These are phyloP conservation scores for Protomyces arabidopsidicola DNA, from an alignment of 1,139 yeast genomes.

Conservation along the genomic window DNA sequence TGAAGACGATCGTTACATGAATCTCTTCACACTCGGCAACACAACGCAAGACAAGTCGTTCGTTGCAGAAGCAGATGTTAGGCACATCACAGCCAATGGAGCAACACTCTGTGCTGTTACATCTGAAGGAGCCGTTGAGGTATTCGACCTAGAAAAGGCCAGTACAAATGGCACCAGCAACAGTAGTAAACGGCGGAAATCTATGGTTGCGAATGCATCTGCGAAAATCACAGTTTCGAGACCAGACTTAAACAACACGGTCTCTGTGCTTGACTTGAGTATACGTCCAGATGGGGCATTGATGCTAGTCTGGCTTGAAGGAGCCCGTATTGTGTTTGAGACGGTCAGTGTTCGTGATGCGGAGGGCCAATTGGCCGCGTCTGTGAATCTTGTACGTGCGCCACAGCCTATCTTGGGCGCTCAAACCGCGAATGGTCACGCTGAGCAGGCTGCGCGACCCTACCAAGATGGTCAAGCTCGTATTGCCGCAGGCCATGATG, in stretches of 20 bases:
- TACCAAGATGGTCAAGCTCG: slow-evolving; percentile 69
- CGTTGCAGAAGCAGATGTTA: slow-evolving; percentile 62
- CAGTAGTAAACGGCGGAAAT: slow-evolving; percentile 25
- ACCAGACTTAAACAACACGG: slow-evolving; percentile 44
- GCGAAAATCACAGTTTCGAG: slow-evolving; percentile 47
- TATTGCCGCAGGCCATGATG: slow-evolving; percentile 39
- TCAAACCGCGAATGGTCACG: slow-evolving; percentile 52
- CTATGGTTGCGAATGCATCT: slow-evolving; percentile 48
- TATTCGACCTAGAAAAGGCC: slow-evolving; percentile 54
- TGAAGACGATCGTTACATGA: slow-evolving; percentile 69
- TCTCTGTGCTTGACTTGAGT: slow-evolving; percentile 46
- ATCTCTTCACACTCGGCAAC: slow-evolving; percentile 52
- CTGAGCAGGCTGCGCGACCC: neutral
- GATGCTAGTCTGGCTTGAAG: slow-evolving; percentile 66
- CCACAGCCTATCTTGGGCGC: slow-evolving; percentile 56
- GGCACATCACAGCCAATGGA: slow-evolving; percentile 44
- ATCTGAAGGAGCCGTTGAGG: slow-evolving; percentile 60
- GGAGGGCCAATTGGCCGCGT: slow-evolving; percentile 28
- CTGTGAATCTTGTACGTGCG: slow-evolving; percentile 13
- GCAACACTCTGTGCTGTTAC: slow-evolving; percentile 54
- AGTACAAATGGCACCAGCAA: slow-evolving; percentile 5
- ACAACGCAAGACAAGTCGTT: slow-evolving; percentile 47
- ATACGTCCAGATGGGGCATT: slow-evolving; percentile 45
- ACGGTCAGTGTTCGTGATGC: slow-evolving; percentile 61
- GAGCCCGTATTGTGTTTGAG: slow-evolving; percentile 41